Base-by-base conservation (phyloP, 139 green algal genomes). In the Chlorella sp. region DNA sequence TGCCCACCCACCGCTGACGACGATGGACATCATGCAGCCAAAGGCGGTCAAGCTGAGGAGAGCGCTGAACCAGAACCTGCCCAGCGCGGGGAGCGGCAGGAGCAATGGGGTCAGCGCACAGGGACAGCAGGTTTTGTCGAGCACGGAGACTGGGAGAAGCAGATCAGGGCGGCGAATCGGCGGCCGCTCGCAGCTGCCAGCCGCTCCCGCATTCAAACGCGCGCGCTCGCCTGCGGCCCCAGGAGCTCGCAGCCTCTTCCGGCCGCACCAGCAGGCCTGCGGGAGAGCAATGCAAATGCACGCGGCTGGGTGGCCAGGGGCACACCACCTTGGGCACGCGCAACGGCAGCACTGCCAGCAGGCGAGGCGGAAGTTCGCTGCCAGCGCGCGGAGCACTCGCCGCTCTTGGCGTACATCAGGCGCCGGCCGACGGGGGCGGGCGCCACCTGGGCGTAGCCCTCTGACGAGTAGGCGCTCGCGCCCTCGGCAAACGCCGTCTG, bases 321-420 rank as follows among this genome's bases (percentile, higher is more conserved):
- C 1, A 2, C 25, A 21, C 31, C n/a, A 9, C 59, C 38, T 40
- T 53, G 11, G 40, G 62, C 23, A 55, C 17, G 17, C 38, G 40
- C 36, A 55, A 27, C 59, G 48, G 61, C 19, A 51, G n/a, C 9
- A 50, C 8, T 5, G n/a, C 58, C 11, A 31, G n/a, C 58, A 5
- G 29, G 6, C 58, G 7, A 31, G 11, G 15, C 23, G 8, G 19
- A n/a, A 21, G 19, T 64, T n/a, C n/a, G 55, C n/a, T 40, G 27
- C n/a, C 55, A 40, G 55, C 25, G n/a, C 27, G 38, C 5, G 27
- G 19, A n/a, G 51, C 29, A 46, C 60, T 25, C 62, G 73, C 73
- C 73, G 27, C 63, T 73, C 48, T 79, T 79, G 63, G n/a, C 59
- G 29, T 79, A 79, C 73, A 79, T 73, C 50, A 79, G 63, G 45